Conservation (phyloP, 768 basidiomycete species). For the Pleurotus djamor region DNA sequence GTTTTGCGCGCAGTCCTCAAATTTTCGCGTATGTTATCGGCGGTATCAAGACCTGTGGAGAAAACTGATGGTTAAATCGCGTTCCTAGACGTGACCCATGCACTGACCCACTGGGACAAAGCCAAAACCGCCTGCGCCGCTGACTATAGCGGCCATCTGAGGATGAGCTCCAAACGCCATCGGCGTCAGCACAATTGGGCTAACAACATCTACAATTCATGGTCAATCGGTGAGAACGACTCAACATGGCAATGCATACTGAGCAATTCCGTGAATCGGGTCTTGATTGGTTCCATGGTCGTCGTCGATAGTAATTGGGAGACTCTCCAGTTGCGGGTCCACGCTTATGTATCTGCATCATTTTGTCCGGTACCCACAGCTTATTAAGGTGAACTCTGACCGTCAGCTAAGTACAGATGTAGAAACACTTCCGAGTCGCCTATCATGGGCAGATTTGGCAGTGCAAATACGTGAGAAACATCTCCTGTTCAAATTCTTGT, state of each 20-base stretch:
- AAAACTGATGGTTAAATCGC: background rate
- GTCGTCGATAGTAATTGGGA: too few relatives aligned
- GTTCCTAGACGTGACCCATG: constrained; percentile 14
- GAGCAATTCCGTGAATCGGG: constrained; percentile 2
- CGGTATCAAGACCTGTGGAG: constrained; percentile 32
- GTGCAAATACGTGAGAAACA: too few relatives aligned
- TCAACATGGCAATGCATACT: background rate
- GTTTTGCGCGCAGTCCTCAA: constrained; percentile 26
- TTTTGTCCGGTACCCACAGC: too few relatives aligned
- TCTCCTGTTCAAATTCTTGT: too few relatives aligned
- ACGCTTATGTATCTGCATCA: background rate
- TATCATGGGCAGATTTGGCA: too few relatives aligned
- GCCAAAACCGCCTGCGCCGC: constrained; percentile 53
- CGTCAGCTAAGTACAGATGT: too few relatives aligned
- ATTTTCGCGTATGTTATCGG: constrained; percentile 24
- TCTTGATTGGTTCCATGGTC: constrained; percentile 2
- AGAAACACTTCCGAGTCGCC: too few relatives aligned
- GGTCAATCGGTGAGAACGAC: background rate
- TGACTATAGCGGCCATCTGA: constrained; percentile 38
- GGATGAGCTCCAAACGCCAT: constrained; percentile 44
- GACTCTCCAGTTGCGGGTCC: too few relatives aligned
- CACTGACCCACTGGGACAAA: constrained; percentile 47
- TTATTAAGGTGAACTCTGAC: background rate
- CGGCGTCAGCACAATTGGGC: constrained; percentile 54
- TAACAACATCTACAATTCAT: constrained; percentile 30